phyloP scores from a whole-genome alignment of 768 basidiomycete genomes.

The Ramaria sp. region DNA sequence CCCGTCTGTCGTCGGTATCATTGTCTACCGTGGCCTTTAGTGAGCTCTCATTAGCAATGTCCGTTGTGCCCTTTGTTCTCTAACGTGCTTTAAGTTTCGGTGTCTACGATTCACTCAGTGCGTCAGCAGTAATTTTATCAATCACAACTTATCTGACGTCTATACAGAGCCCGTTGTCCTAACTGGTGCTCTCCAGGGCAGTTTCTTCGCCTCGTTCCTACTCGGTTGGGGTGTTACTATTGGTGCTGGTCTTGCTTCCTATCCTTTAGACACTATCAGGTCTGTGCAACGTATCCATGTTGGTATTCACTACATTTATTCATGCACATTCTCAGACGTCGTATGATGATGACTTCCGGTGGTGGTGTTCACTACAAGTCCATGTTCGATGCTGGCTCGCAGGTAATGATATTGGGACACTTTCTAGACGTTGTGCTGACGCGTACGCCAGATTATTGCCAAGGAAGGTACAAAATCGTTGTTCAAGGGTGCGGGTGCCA shows the following conservation, averaged over 20 bases:
- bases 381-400: slow-evolving; percentile 93
- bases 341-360: slow-evolving; percentile 99
- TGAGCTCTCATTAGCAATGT: slow-evolving; percentile 5
- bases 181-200: slow-evolving; percentile 89
- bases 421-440: neutral
- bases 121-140: slow-evolving; percentile 24
- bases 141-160: slow-evolving; percentile 20
- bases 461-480: slow-evolving; percentile 94
- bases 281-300: slow-evolving; percentile 21
- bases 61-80: neutral
- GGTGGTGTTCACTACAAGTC: slow-evolving; percentile 95
- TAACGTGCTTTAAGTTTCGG: slow-evolving; percentile 46
- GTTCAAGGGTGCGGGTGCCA: slow-evolving; percentile 98
- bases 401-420: slow-evolving; percentile 24
- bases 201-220: slow-evolving; percentile 92
- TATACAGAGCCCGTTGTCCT: slow-evolving; percentile 88
- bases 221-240: slow-evolving; percentile 99
- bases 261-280: slow-evolving; percentile 89
- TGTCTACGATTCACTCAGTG: slow-evolving; percentile 90
- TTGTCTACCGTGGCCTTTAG: slow-evolving; percentile 99
- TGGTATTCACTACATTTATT: slow-evolving; percentile 3
- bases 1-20: slow-evolving; percentile 97
- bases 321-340: slow-evolving; percentile 62
- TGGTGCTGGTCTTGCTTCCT: slow-evolving; percentile 98
- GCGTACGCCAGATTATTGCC: slow-evolving; percentile 50